Base-by-base conservation (phyloP, 2,329 filamentous ascomycete species). In the Trichocomaceae sp. region DNA sequence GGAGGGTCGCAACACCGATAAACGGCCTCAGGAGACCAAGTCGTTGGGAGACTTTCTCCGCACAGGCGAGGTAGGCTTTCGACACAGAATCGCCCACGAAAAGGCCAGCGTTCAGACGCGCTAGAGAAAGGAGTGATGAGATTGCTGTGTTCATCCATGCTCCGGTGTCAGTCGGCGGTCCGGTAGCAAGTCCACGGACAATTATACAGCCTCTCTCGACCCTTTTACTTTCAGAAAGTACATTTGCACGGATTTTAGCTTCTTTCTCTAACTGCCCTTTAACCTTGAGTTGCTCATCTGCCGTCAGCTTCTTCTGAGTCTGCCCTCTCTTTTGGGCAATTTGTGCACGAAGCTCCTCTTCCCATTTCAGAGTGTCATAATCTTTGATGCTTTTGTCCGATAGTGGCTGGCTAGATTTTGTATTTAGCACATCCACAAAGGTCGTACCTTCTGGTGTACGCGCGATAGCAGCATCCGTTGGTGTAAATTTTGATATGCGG, bases 361-460 rank as follows among this genome's bases (percentile, higher is more conserved):
- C 93, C 93, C 95, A 99, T 71, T 96, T 96, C 41, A 96, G 73
- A 1, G 90, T 95, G 63, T 99, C 90, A 64, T 96, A 96, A 68
- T 97, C 93, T 69, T 95, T 96, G 48, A 83, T 86, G 64, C 90
- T 96, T 74, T 96, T 97, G 72, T 90, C 86, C 2, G 90, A 84
- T 2, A 86, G 75, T 37, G 79, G 76, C 58, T 82, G 82, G 56
- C 83, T 83, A 1, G 84, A 77, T 68, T 95, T 95, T 67, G 89
- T 91, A 33, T 87, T 88, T 5, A 99, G 79, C 0, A 97, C 88
- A 71, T 99, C 93, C 19, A 99, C 80, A 63, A 95, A 97, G 13
- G 85, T 81, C 1, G 86, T 91, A 1, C 90, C 92, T 68, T 95
- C 90, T 1, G 90, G 87, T 0, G 92, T 96, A 45, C 90, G 85